Evolutionary conservation across 352 stramenopile species (phyloP), one percentile per base, ranked within the genome.

Genomic region (Elongisporangium senticosum): DNA sequence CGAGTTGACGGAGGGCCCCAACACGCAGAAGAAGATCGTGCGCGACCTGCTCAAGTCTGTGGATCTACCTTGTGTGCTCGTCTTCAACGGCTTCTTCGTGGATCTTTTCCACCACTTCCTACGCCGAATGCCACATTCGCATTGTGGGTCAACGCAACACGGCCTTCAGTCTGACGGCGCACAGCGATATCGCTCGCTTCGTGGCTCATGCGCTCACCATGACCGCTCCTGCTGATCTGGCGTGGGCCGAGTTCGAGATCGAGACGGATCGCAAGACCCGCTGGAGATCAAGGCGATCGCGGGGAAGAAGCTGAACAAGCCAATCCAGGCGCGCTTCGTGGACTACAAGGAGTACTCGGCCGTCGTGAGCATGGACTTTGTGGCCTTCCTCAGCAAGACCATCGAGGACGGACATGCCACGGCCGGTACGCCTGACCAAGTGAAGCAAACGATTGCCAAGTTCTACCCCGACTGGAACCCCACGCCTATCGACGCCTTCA

Each of bases 241-340:
- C 61, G 21, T 68, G 59, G 37, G 52, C 63, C 43, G 51, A 49
- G 10, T 55, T 70, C 17, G 58, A 51, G 0, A 49, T 74, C n/a
- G 67, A 70, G 28, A n/a, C n/a, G 59, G 59, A 19, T 54, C 67
- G 63, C 33, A 49, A 64, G 56, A 64, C 62, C 53, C 63, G 3
- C 51, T 67, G 23, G 62, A 74, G 53, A 65, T 70, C 21, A 53
- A 40, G 10, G 59, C 56, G 14, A 53, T 68, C 3, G 59, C 43
- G 0, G 67, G 70, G 53, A 67, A 70, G 56, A 74, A 70, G 53
- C 24, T 70, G 10, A 51, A 57, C 52, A 74, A 64, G 59, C 70
- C 63, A 51, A 60, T 71, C 19, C 54, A 65, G 33, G n/a, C 68
- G 28, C 59, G 47, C 0, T 23, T 53, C 40, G 26, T 64, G 4